Percentiles rank a stretch among this genome's conserved stretches.
Conservation (phyloP, 768 basidiomycete genomes). For the Roridomyces roridus region DNA sequence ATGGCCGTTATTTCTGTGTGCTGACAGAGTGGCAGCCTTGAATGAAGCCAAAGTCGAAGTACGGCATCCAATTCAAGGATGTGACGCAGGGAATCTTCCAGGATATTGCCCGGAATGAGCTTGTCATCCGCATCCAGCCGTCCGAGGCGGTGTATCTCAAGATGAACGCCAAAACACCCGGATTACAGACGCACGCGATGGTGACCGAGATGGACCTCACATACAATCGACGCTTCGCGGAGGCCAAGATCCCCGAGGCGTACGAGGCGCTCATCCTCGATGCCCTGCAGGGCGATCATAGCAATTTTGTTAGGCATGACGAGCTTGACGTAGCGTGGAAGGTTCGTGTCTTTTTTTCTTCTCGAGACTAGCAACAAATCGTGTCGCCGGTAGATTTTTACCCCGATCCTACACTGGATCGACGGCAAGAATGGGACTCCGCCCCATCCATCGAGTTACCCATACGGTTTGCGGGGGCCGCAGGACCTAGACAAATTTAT, state of each 20-base stretch:
- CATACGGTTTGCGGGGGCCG: conserved; percentile 95
- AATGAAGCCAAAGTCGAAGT: conserved; percentile 99
- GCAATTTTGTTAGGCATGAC: conserved; percentile 98
- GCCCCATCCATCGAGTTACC: conserved; percentile 81
- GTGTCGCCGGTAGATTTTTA: conserved; percentile 73
- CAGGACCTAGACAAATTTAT: conserved; percentile 81
- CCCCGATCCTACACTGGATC: conserved; percentile 97
- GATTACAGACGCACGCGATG: conserved; percentile 86
- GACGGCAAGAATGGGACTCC: conserved; percentile 71
- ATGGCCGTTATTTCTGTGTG: background rate
- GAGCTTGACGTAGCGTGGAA: conserved; percentile 99
- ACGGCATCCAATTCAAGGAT: conserved; percentile 97
- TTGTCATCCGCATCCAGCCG: conserved; percentile 97
- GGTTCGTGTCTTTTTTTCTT: conserved; percentile 48
- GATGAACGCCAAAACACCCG: conserved; percentile 94
- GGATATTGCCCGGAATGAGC: conserved; percentile 89
- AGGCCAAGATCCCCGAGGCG: conserved; percentile 93
- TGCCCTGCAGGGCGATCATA: conserved; percentile 95
- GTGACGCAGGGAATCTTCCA: conserved; percentile 96
- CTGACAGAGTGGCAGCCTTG: conserved; percentile 60
- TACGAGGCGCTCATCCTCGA: conserved; percentile 96
- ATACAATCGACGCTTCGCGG: conserved; percentile 93
- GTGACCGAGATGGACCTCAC: conserved; percentile 99
- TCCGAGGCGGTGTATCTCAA: conserved; percentile 97
- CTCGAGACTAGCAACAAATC: background rate